Base-by-base conservation (phyloP, 1,139 yeast species). In the Taphrina betulina region DNA sequence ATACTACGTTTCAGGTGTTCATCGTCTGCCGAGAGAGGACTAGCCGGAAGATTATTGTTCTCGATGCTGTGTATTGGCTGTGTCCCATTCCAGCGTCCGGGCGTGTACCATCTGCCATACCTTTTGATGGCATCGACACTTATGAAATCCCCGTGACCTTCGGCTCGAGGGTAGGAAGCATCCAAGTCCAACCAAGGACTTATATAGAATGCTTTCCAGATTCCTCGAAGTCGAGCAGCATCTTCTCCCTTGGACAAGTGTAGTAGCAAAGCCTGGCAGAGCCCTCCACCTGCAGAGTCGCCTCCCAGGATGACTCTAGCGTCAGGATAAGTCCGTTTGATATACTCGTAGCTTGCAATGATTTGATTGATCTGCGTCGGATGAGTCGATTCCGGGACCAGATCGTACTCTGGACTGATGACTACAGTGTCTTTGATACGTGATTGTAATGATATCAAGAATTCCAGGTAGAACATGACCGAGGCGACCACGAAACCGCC, bases 181-280 rank as follows among this genome's bases (percentile, higher is more conserved):
- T 41, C 45, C 12, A 41, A 41, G 23, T 41, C 45, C 7, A 41
- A 23, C 45, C 45, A 41, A 10, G 45, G 45, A 26, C 45, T 41
- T 33, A 41, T 41, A 23, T 41, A 41, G 35, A 41, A 41, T 22
- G 23, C 16, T 28, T 41, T 41, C 24, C 23, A 3, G n/a, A 41
- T 41, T 5, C 16, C 5, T 8, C 8, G 12, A 14, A 14, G n/a
- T 5, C 29, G 45, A 2, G 3, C 14, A 17, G 24, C 12, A 8
- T 12, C 14, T 2, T 28, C 35, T 3, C 14, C 12, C 7, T 5
- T 4, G 5, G 45, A 24, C 7, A 28, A 23, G 4, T 35, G 20
- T 23, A 26, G 45, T 14, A 41, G 17, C n/a, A 41, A 5, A 10
- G 45, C 24, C 16, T 41, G 45, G 17, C 45, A 41, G 19, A 41